These are phyloP conservation scores for Ganoderma meredithae DNA, from an alignment of 1,284 basidiomycete genomes.

Conservation along the genomic window DNA sequence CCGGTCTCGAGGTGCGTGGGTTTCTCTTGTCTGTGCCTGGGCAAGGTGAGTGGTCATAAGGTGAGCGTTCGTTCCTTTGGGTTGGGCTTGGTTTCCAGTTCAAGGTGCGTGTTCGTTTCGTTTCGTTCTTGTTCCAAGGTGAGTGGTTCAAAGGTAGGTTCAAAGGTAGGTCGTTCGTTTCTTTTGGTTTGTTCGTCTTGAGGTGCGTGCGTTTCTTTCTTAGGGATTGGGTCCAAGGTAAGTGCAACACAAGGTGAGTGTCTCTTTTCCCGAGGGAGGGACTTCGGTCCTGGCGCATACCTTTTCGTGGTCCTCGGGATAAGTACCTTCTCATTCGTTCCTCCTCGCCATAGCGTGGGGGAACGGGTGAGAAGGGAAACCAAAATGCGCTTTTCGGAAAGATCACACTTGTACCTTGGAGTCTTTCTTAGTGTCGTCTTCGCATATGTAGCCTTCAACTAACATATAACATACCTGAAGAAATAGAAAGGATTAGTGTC, in stretches of 20 bases:
- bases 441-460: background rate
- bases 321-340: background rate
- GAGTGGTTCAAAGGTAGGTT: background rate
- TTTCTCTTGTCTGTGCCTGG: background rate
- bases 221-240: background rate
- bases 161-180: background rate
- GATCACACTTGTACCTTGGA: background rate
- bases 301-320: conserved; percentile 9
- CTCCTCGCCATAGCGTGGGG: background rate
- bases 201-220: background rate
- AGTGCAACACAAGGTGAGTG: conserved; percentile 1
- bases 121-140: background rate
- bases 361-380: background rate
- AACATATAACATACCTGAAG: background rate
- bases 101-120: background rate
- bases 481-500: background rate
- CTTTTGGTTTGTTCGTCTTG: background rate
- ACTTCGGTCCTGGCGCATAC: conserved; percentile 6
- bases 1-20: background rate
- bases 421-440: background rate
- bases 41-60: background rate
- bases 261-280: conserved; percentile 3
- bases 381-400: conserved; percentile 6
- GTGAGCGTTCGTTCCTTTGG: background rate
- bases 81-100: background rate